phyloP scores from a whole-genome alignment of 352 stramenopile genomes.

The Globisporangium middletonii region DNA sequence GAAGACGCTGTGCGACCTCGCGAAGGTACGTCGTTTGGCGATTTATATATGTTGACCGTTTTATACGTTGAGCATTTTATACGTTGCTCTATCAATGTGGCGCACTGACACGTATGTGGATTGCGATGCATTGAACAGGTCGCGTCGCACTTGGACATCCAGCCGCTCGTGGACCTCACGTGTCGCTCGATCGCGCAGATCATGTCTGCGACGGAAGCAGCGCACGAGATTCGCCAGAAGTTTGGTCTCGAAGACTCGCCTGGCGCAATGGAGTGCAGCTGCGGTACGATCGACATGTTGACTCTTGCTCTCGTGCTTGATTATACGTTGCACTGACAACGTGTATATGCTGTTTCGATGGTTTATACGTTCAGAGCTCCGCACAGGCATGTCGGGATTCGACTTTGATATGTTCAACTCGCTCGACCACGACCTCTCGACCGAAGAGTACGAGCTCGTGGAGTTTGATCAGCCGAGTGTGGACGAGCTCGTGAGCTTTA shows the following conservation, averaged over 20 bases:
- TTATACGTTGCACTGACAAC: background rate
- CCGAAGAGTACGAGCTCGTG: slow-evolving; percentile 71
- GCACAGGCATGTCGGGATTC: slow-evolving; percentile 54
- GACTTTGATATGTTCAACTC: slow-evolving; percentile 79
- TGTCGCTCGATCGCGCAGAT: slow-evolving; percentile 80
- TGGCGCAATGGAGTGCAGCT: slow-evolving; percentile 38
- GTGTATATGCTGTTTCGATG: background rate
- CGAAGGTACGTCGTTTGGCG: slow-evolving; percentile 30
- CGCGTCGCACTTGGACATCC: slow-evolving; percentile 75
- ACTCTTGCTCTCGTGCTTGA: background rate
- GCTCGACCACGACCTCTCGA: slow-evolving; percentile 70
- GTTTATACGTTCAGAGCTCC: slow-evolving; percentile 27
- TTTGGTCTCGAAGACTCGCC: slow-evolving; percentile 60
- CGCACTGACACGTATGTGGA: background rate
- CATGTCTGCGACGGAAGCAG: slow-evolving; percentile 75
- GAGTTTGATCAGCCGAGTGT: slow-evolving; percentile 81
- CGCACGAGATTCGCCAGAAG: slow-evolving; percentile 70
- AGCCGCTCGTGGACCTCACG: slow-evolving; percentile 73
- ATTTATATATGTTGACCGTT: background rate
- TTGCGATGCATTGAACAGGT: slow-evolving; percentile 18
- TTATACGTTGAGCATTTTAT: background rate
- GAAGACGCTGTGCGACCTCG: slow-evolving; percentile 72
- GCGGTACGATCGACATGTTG: slow-evolving; percentile 19
- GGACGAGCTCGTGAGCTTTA: slow-evolving; percentile 77
- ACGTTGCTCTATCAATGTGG: background rate